phyloP scores from a whole-genome alignment of 345 rosid genomes.

The Camelina neglecta region DNA sequence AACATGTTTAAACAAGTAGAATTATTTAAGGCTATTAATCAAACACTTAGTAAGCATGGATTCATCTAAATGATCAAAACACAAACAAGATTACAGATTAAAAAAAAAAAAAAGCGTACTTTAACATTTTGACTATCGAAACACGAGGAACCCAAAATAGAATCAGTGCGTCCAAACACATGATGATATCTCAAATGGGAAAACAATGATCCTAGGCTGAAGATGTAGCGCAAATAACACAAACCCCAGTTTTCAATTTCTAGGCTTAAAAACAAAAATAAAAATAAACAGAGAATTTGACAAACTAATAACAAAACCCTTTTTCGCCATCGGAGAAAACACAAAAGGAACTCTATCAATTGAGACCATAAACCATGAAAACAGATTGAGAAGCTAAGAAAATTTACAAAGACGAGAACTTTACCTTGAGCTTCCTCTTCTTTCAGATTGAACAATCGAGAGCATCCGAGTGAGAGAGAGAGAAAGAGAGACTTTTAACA shows the following conservation, averaged over 20 bases:
- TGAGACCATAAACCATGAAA: background rate
- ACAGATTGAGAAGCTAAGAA: background rate
- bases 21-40: background rate
- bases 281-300: slow-evolving; percentile 14
- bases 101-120: background rate
- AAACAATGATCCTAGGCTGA: background rate
- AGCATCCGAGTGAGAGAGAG: background rate
- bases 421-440: slow-evolving; percentile 31
- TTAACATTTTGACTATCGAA: background rate
- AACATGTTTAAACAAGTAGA: background rate
- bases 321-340: background rate
- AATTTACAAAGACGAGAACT: slow-evolving; percentile 19
- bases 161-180: background rate
- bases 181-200: background rate
- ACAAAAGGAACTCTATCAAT: background rate
- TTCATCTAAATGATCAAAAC: slow-evolving; percentile 15
- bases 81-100: slow-evolving; percentile 11
- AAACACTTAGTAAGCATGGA: slow-evolving; percentile 18
- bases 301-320: background rate
- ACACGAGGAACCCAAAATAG: background rate
- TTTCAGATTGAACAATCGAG: slow-evolving; percentile 33
- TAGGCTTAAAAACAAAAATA: background rate
- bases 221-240: background rate
- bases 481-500: background rate
- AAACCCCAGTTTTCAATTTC: background rate